Evolutionary conservation across 495 filamentous ascomycete genomes (phyloP).

Genomic region (Evansstolkia leycettana): DNA sequence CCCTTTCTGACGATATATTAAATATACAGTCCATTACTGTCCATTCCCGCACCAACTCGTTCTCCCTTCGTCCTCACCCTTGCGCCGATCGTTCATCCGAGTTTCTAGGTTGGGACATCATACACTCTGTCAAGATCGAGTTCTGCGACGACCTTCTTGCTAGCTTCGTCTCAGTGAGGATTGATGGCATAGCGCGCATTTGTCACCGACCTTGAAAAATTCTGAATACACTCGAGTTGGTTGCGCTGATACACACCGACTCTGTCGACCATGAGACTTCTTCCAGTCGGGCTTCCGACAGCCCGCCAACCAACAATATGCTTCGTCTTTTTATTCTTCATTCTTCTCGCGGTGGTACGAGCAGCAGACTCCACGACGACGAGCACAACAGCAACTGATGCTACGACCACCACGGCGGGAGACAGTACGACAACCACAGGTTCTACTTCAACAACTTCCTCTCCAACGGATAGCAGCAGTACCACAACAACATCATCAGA

Average conservation of each 20-base stretch:
- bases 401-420: constrained; percentile 10
- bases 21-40: no score
- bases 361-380: constrained; percentile 16
- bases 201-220: no score
- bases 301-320: constrained; percentile 12
- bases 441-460: neutral
- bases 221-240: constrained; percentile 3
- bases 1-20: no score
- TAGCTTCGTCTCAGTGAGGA: no score
- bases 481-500: constrained; percentile 14
- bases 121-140: no score
- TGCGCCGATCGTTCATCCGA: no score
- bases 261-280: constrained; percentile 11
- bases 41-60: no score
- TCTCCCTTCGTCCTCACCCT: no score
- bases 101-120: no score
- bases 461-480: constrained; percentile 3
- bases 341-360: constrained; percentile 12
- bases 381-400: constrained; percentile 11
- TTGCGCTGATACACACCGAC: constrained; percentile 10
- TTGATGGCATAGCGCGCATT: no score
- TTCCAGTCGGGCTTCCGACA: constrained; percentile 12
- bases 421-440: constrained; percentile 7
- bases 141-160: no score
- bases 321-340: constrained; percentile 11